A percentile compares a stretch with the other conserved stretches of the same genome.
These are phyloP conservation scores for Trichoderma citrinoviride DNA, from an alignment of 2,329 filamentous ascomycete species.

Conservation along the genomic window DNA sequence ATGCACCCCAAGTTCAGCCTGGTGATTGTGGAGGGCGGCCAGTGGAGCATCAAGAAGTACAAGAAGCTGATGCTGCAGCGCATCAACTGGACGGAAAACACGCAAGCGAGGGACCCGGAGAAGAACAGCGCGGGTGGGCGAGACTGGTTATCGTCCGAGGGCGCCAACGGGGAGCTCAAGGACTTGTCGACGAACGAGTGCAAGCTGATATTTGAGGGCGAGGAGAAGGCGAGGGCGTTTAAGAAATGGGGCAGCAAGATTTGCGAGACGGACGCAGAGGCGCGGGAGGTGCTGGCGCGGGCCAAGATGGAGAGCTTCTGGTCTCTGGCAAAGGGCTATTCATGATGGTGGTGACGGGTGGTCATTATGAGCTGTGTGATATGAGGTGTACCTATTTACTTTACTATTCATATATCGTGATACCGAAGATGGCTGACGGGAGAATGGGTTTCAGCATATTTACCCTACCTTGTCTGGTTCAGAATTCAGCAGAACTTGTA, in stretches of 20 bases:
- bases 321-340: slow-evolving; percentile 72
- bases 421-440: no score
- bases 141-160: slow-evolving; percentile 76
- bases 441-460: no score
- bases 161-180: slow-evolving; percentile 73
- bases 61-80: slow-evolving; percentile 92
- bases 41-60: slow-evolving; percentile 78
- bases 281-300: slow-evolving; percentile 73
- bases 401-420: no score
- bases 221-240: slow-evolving; percentile 76
- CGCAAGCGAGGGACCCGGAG: slow-evolving; percentile 61
- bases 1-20: slow-evolving; percentile 87
- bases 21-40: slow-evolving; percentile 87
- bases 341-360: slow-evolving; percentile 17
- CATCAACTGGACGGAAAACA: slow-evolving; percentile 92
- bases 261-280: slow-evolving; percentile 90
- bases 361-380: no score
- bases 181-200: slow-evolving; percentile 82
- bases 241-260: slow-evolving; percentile 84
- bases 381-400: not conserved
- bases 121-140: slow-evolving; percentile 61
- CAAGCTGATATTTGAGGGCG: slow-evolving; percentile 84
- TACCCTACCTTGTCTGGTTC: no score
- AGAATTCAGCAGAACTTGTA: no score
- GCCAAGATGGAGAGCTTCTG: slow-evolving; percentile 95